phyloP scores from a whole-genome alignment of 345 rosid genomes.

The Eucalyptus leucophloia region DNA sequence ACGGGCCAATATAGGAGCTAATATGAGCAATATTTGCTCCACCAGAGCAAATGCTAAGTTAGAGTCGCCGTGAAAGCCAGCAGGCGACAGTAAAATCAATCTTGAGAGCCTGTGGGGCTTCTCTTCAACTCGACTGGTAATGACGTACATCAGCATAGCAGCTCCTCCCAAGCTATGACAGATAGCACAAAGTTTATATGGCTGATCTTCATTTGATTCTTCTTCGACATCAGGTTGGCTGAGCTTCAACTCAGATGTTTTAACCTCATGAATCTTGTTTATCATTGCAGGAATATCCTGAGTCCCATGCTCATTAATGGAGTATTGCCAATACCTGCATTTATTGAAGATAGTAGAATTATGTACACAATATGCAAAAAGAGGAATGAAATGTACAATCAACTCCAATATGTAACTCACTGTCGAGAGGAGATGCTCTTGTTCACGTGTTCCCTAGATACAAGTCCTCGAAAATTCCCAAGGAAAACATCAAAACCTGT shows the following conservation, averaged over 20 bases:
- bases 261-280: conserved; percentile 81
- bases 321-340: conserved; percentile 85
- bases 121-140: conserved; percentile 51
- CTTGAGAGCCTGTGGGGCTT: conserved; percentile 84
- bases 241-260: conserved; percentile 67
- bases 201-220: conserved; percentile 46
- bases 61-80: conserved; percentile 90
- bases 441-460: conserved; percentile 31
- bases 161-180: conserved; percentile 98
- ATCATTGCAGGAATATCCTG: conserved; percentile 94
- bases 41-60: conserved; percentile 36
- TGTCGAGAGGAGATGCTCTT: conserved; percentile 20
- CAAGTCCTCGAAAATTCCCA: conserved; percentile 35
- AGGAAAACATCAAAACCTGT: conserved; percentile 42
- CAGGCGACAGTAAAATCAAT: conserved; percentile 76
- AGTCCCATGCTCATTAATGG: conserved; percentile 88
- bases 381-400: background rate
- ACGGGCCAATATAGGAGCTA: conserved; percentile 50
- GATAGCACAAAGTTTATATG: conserved; percentile 81
- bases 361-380: background rate
- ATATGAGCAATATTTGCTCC: conserved; percentile 40
- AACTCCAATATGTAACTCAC: conserved; percentile 1
- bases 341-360: background rate
- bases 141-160: conserved; percentile 66
- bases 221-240: conserved; percentile 41